Base-by-base conservation (phyloP, 805 yeast species). In the Yarrowia divulgata region DNA sequence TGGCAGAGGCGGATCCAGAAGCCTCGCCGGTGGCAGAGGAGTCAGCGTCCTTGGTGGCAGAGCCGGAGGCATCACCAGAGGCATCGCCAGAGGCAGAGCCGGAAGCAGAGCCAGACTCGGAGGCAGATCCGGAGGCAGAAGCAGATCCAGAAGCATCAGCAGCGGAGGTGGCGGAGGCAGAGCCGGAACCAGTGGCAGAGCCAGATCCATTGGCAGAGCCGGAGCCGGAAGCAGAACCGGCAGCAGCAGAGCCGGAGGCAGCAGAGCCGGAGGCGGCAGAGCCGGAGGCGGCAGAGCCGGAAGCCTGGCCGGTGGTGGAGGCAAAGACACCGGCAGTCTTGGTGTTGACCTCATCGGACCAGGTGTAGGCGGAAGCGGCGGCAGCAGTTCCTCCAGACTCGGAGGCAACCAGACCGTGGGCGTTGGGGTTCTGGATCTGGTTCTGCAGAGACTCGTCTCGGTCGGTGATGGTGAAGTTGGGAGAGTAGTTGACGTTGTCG, bases 321-420 rank as follows among this genome's bases (percentile, higher is more conserved):
- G 69, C 66, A n/a, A 35, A 49, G 19, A 29, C 62, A 7, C 62
- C 68, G 23, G 32, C 52, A 35, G 42, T 34, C 50, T 67, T 42
- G 69, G 50, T 54, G 69, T 43, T 43, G 48, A 19, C 48, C 60
- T 54, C 60, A 19, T 42, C 66, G 37, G 69, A 34, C 64, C 68
- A 34, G 54, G 66, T 43, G 50, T 49, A 37, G 34, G 48, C 58
- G 2, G 69, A 54, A 7, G 69, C 19, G 13, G 71, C 49, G 37
- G 66, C 58, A 35, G n/a, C 54, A n/a, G 63, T 66, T 19, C 49
- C 64, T 14, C 64, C 64, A 23, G 69, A 43, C 32, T 39, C 46
- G 39, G 68, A 62, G 48, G 72, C 70, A 45, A 54, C 69, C 34
- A 69, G 68, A n/a, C 54, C 70, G 49, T 71, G 69, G 66, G 69